These are phyloP conservation scores for Candida koratica DNA, from an alignment of 805 yeast species.

Conservation along the genomic window DNA sequence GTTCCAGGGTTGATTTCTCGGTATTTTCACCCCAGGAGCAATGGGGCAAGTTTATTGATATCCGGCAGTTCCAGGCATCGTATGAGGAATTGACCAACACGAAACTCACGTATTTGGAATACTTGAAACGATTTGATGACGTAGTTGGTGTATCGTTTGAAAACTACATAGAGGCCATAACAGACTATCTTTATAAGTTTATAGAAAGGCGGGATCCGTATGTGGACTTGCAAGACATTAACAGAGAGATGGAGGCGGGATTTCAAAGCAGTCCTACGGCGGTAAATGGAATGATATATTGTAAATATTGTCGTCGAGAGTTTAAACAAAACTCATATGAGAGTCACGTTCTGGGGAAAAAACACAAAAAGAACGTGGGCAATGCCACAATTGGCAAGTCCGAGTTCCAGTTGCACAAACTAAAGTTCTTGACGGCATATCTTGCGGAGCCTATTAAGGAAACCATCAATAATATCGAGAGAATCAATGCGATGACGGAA, in stretches of 20 bases:
- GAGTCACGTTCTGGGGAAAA: slow-evolving; percentile 70
- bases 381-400: slow-evolving; percentile 4
- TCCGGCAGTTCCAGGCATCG: slow-evolving; percentile 45
- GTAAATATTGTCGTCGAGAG: slow-evolving; percentile 58
- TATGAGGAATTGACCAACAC: slow-evolving; percentile 42
- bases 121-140: slow-evolving; percentile 43
- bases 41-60: slow-evolving; percentile 62
- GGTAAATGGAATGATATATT: slow-evolving; percentile 41
- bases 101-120: slow-evolving; percentile 45
- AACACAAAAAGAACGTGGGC: slow-evolving; percentile 53
- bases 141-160: slow-evolving; percentile 27
- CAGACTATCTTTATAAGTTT: slow-evolving; percentile 48
- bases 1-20: slow-evolving; percentile 41
- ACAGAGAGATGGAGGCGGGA: slow-evolving; percentile 6
- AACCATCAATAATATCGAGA: slow-evolving; percentile 60
- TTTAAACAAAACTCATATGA: slow-evolving; percentile 65
- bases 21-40: slow-evolving; percentile 58
- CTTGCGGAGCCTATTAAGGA: slow-evolving; percentile 40
- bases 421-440: slow-evolving; percentile 33
- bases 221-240: slow-evolving; percentile 30
- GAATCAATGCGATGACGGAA: slow-evolving; percentile 64
- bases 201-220: slow-evolving; percentile 49
- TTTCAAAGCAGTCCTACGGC: slow-evolving; percentile 3
- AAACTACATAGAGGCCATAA: slow-evolving; percentile 44
- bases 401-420: slow-evolving; percentile 32